Conservation (phyloP, 208 protist species). For the Acanthamoeba triangularis region DNA sequence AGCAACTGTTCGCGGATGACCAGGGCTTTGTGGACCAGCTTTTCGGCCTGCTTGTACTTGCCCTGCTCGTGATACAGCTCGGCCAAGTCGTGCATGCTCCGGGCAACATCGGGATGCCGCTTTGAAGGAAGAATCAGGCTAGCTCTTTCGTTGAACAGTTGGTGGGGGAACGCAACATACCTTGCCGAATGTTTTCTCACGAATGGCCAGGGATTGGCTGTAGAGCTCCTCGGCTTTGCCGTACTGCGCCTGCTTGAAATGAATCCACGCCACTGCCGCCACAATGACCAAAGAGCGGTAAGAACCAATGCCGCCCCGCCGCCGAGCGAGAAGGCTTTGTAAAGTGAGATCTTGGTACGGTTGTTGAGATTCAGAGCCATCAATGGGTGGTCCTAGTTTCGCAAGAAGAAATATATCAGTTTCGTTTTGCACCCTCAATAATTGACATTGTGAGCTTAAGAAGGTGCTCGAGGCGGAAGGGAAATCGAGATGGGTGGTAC, state of each 20-base stretch:
- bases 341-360: neutral
- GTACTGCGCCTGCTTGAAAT: constrained; percentile 75
- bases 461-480: neutral
- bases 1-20: constrained; percentile 75
- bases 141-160: neutral
- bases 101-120: constrained; percentile 62
- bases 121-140: neutral
- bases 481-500: neutral
- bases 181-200: constrained; percentile 77
- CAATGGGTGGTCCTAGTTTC: constrained; percentile 72
- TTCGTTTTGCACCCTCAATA: no score
- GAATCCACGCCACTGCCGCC: constrained; percentile 69
- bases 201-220: constrained; percentile 54
- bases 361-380: constrained; percentile 69
- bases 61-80: constrained; percentile 78
- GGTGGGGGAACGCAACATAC: neutral
- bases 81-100: constrained; percentile 74
- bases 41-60: constrained; percentile 76
- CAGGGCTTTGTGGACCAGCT: constrained; percentile 63
- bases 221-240: constrained; percentile 73
- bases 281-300: neutral
- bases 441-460: no score
- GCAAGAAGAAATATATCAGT: no score
- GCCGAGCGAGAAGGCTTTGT: no score
- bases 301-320: neutral